Percentiles rank a stretch among this genome's conserved stretches.
These are phyloP conservation scores for Bothriochloa decipiens DNA, from an alignment of 176 grass and related monocot species.

Conservation along the genomic window DNA sequence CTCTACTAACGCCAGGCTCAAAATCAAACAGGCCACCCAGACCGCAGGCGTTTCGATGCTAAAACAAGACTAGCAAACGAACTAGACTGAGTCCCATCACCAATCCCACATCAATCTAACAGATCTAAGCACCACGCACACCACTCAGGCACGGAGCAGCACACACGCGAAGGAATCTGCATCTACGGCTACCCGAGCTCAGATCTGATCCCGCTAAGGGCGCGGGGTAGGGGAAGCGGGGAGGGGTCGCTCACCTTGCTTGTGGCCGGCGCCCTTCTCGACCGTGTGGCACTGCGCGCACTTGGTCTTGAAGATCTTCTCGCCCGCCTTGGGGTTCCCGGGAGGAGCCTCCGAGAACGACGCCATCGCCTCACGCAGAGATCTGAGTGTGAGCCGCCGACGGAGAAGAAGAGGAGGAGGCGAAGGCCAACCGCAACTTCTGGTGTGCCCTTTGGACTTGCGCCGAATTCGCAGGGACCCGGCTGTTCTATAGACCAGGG, in stretches of 20 bases:
- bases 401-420: conserved; percentile 6
- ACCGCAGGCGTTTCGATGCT: neutral
- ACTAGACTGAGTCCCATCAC: neutral
- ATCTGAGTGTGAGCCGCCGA: neutral
- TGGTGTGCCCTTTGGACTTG: conserved; percentile 15
- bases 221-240: neutral
- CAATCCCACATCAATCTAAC: conserved; percentile 1
- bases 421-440: conserved; percentile 30
- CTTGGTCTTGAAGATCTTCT: conserved; percentile 97
- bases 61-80: neutral
- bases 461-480: conserved; percentile 22
- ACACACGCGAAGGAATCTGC: neutral
- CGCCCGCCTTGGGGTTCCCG: conserved; percentile 63
- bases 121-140: conserved; percentile 28
- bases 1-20: neutral
- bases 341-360: conserved; percentile 80
- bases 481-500: neutral
- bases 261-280: conserved; percentile 79
- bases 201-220: neutral
- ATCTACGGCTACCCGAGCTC: neutral
- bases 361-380: conserved; percentile 56
- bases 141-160: neutral
- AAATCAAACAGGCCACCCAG: neutral
- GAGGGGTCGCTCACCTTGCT: conserved; percentile 60
- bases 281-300: conserved; percentile 98